These are phyloP conservation scores for Eucalyptus erythrocorys DNA, from an alignment of 345 rosid species.

Conservation along the genomic window DNA sequence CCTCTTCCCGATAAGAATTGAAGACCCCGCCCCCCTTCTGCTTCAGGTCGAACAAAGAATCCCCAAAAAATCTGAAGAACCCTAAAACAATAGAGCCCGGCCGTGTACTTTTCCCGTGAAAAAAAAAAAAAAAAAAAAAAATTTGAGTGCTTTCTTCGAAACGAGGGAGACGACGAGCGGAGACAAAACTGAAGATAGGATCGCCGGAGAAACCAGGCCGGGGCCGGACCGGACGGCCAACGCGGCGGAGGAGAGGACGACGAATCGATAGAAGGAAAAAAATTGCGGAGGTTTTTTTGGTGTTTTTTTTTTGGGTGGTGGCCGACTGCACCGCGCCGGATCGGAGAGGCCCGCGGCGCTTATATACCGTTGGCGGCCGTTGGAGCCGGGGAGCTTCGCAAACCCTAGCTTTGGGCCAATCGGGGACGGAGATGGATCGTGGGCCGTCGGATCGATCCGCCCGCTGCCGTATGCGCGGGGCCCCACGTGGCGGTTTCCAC, in stretches of 20 bases:
- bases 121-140: too few relatives aligned
- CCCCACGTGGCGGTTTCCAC: not conserved
- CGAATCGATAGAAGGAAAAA: not conserved
- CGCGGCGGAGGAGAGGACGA: not conserved
- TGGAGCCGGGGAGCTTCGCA: not conserved
- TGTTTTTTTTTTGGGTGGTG: constrained; percentile 4
- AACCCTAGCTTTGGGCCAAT: constrained; percentile 12
- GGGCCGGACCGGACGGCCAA: not conserved
- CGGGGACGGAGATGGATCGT: not conserved
- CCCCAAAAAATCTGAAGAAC: not conserved
- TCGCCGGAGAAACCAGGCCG: constrained; percentile 17
- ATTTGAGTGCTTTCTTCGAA: not conserved
- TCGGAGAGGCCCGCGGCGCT: not conserved
- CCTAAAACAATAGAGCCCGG: not conserved
- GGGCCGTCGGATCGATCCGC: constrained; percentile 10
- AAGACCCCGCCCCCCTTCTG: not conserved
- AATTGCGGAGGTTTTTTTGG: not conserved
- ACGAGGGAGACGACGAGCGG: not conserved
- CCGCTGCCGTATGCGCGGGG: not conserved
- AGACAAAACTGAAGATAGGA: constrained; percentile 1
- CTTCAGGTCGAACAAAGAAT: not conserved
- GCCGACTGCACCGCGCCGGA: constrained; percentile 44
- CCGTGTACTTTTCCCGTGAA: not conserved
- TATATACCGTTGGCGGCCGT: constrained; percentile 7
- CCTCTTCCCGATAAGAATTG: not conserved